A percentile compares a stretch with the other conserved stretches of the same genome.
Conservation (phyloP, 2,329 filamentous ascomycete genomes). For the Blastomyces percursus region DNA sequence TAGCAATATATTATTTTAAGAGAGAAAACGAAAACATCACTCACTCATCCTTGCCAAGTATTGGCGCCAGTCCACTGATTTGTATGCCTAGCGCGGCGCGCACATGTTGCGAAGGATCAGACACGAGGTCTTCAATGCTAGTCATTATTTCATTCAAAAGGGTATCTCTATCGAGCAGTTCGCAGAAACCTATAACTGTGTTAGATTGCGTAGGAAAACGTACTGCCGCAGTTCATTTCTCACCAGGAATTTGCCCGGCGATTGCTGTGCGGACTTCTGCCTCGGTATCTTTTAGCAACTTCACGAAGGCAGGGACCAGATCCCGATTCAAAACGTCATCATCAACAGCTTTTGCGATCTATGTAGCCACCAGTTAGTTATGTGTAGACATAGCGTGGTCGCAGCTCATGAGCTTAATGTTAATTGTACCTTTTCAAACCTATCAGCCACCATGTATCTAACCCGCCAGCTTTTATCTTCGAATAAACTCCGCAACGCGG, state of each 20-base stretch:
- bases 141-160: slow-evolving; percentile 95
- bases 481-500: slow-evolving; percentile 82
- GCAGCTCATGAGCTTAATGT: background rate
- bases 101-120: slow-evolving; percentile 92
- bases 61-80: slow-evolving; percentile 91
- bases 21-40: slow-evolving; percentile 23
- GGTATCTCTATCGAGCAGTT: slow-evolving; percentile 71
- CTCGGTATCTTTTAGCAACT: slow-evolving; percentile 94
- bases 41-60: slow-evolving; percentile 94
- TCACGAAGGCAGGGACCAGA: slow-evolving; percentile 91
- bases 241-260: slow-evolving; percentile 87
- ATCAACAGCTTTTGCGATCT: slow-evolving; percentile 97
- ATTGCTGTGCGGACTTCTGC: slow-evolving; percentile 96
- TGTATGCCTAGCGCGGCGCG: slow-evolving; percentile 90
- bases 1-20: slow-evolving; percentile 12
- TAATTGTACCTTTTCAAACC: slow-evolving; percentile 75
- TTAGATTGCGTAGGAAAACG: slow-evolving; percentile 15
- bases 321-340: slow-evolving; percentile 92
- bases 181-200: slow-evolving; percentile 63
- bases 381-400: background rate
- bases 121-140: slow-evolving; percentile 89
- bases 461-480: slow-evolving; percentile 99
- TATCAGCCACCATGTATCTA: slow-evolving; percentile 96
- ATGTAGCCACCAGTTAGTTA: background rate
- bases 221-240: slow-evolving; percentile 10